phyloP scores from a whole-genome alignment of 148 eudicot species.

The Cornus florida region DNA sequence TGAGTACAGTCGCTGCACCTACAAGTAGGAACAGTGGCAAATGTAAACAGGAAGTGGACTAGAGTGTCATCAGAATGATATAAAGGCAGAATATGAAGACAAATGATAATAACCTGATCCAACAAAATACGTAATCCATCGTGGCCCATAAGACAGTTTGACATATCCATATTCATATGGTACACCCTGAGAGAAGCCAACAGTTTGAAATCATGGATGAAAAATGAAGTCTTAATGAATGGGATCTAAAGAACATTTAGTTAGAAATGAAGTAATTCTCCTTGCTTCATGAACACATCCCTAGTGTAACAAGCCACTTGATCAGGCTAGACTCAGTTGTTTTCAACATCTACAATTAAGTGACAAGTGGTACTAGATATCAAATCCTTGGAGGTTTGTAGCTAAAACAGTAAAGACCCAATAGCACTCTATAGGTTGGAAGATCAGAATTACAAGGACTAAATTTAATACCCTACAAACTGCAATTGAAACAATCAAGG shows the following conservation, averaged over 20 bases:
- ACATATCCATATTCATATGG: slow-evolving; percentile 36
- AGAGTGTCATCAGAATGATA: neutral
- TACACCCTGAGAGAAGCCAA: slow-evolving; percentile 16
- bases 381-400: neutral
- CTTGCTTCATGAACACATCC: neutral
- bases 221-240: neutral
- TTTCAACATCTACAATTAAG: neutral
- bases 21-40: slow-evolving; percentile 12
- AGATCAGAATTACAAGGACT: neutral
- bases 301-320: neutral
- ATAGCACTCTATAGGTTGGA: neutral
- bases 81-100: neutral
- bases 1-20: slow-evolving; percentile 38
- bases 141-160: slow-evolving; percentile 50
- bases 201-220: neutral
- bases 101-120: slow-evolving; percentile 33
- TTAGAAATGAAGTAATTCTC: neutral
- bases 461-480: neutral
- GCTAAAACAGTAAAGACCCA: neutral
- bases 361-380: neutral
- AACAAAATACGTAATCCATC: slow-evolving; percentile 46
- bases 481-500: neutral
- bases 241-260: neutral
- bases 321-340: neutral
- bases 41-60: neutral